Evolutionary conservation across 495 filamentous ascomycete species (phyloP).

Genomic region (Hypomontagnella submonticulosa): DNA sequence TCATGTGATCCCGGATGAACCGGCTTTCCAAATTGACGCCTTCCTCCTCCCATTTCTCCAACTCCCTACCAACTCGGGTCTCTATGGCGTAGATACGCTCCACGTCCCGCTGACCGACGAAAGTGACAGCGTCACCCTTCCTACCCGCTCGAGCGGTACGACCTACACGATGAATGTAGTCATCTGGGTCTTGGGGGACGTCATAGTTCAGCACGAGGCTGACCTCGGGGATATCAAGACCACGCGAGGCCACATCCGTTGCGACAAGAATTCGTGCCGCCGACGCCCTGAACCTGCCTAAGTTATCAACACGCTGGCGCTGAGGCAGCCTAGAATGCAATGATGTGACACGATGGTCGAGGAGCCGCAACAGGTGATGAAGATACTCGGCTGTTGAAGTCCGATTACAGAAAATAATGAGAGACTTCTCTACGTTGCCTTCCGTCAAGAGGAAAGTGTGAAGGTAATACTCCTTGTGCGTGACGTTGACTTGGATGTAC

Average conservation of each 20-base stretch:
- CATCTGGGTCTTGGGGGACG: slow-evolving; percentile 92
- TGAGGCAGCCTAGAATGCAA: slow-evolving; percentile 89
- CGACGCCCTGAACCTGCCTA: slow-evolving; percentile 90
- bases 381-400: slow-evolving; percentile 88
- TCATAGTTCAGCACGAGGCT: slow-evolving; percentile 94
- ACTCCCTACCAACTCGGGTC: slow-evolving; percentile 73
- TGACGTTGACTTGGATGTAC: slow-evolving; percentile 87
- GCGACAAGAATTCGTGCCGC: slow-evolving; percentile 92
- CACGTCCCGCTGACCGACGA: slow-evolving; percentile 93
- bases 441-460: slow-evolving; percentile 88
- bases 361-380: slow-evolving; percentile 82
- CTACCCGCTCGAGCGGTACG: slow-evolving; percentile 93
- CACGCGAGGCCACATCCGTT: slow-evolving; percentile 94
- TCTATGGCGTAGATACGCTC: slow-evolving; percentile 89
- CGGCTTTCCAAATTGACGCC: slow-evolving; percentile 89
- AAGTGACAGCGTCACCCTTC: slow-evolving; percentile 81
- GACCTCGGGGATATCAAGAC: slow-evolving; percentile 95
- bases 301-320: slow-evolving; percentile 81
- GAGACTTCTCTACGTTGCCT: slow-evolving; percentile 74
- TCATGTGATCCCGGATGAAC: slow-evolving; percentile 83
- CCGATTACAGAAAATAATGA: slow-evolving; percentile 95
- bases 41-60: slow-evolving; percentile 86
- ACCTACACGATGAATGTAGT: slow-evolving; percentile 96
- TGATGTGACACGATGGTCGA: slow-evolving; percentile 89
- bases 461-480: slow-evolving; percentile 91